Conservation (phyloP, 2,329 filamentous ascomycete species). For the Fusarium sp. region DNA sequence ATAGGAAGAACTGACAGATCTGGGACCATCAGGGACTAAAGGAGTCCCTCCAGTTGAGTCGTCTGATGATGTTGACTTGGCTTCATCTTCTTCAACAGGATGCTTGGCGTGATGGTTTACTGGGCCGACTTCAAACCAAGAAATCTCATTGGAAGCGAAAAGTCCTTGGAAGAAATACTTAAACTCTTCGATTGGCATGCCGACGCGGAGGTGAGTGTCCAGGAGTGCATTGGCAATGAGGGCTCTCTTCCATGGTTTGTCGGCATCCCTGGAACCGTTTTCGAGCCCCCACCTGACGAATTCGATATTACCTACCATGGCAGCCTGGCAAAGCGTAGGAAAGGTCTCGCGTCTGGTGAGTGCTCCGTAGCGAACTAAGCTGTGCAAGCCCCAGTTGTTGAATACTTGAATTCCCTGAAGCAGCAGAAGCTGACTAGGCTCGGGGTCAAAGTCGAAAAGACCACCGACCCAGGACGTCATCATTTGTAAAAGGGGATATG, state of each 20-base stretch:
- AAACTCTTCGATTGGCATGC: not conserved
- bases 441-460: not conserved
- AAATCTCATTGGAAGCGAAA: not conserved
- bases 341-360: not conserved
- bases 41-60: not conserved
- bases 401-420: not conserved
- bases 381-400: not conserved
- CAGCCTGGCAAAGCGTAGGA: not conserved
- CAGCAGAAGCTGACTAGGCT: not conserved
- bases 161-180: not conserved
- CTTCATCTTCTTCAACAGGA: not conserved
- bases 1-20: not conserved
- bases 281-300: not conserved
- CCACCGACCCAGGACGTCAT: not conserved
- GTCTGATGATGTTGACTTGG: not conserved
- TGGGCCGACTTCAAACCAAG: not conserved
- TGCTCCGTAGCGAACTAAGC: not conserved
- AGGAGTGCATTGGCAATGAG: not conserved
- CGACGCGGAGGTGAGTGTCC: not conserved
- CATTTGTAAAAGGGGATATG: not conserved
- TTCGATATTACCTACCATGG: not conserved
- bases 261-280: not conserved
- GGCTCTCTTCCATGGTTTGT: not conserved
- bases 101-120: not conserved
- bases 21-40: too few species aligned